phyloP scores from a whole-genome alignment of 371 early-diverging fungal species.

The Fennellomyces sp. region DNA sequence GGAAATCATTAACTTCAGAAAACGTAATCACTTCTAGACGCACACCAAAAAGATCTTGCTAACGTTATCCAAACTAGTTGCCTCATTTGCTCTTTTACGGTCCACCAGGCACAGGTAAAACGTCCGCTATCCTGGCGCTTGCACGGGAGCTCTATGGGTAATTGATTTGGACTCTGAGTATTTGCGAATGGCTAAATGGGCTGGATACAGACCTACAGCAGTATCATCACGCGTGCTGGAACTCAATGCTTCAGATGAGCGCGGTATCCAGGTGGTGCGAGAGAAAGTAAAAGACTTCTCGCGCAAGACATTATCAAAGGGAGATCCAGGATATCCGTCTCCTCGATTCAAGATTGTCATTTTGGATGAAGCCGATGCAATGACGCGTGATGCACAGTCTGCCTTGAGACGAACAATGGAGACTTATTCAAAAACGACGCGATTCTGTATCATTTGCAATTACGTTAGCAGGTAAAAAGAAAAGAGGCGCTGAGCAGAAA shows the following conservation, averaged over 20 bases:
- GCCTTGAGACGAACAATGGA: conserved; percentile 99
- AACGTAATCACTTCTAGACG: too few relatives aligned
- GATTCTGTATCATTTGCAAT: conserved; percentile 94
- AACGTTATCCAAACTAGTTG: conserved; percentile 55
- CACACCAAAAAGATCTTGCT: too few relatives aligned
- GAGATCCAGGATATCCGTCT: conserved; percentile 51
- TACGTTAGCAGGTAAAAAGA: conserved; percentile 79
- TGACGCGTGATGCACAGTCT: conserved; percentile 98
- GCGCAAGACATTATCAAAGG: conserved; percentile 62
- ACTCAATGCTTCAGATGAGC: conserved; percentile 99
- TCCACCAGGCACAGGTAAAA: conserved; percentile 99
- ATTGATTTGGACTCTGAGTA: background rate
- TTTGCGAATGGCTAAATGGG: background rate
- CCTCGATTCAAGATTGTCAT: conserved; percentile 97
- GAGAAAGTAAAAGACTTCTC: conserved; percentile 98
- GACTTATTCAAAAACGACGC: conserved; percentile 91
- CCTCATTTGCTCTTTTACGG: conserved; percentile 99
- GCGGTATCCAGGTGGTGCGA: conserved; percentile 96
- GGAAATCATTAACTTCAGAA: conserved; percentile 81
- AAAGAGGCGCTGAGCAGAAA: background rate
- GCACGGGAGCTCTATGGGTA: conserved; percentile 72
- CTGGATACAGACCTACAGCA: conserved; percentile 65
- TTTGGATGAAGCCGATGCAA: conserved; percentile 99
- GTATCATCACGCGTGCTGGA: conserved; percentile 89
- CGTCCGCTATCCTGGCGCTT: conserved; percentile 94